Percentiles rank a stretch among this genome's conserved stretches.
Conservation (phyloP, 2,329 filamentous ascomycete genomes). For the Fusarium metavorans region DNA sequence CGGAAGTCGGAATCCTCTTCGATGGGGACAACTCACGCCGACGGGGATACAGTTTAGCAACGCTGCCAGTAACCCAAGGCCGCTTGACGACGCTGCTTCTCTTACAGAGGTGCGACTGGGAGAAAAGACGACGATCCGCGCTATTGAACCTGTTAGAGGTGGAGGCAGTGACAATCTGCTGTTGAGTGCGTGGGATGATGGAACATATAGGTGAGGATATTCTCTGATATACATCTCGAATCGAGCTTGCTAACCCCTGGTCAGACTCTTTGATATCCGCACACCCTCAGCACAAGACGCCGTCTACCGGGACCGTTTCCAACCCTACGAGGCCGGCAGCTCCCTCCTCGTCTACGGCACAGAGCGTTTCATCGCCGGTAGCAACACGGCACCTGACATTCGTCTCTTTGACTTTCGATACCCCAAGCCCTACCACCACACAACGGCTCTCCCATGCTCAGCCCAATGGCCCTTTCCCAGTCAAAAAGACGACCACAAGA, state of each 20-base stretch:
- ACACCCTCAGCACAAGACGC: constrained; percentile 60
- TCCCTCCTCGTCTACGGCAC: constrained; percentile 62
- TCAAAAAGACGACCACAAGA: constrained; percentile 29
- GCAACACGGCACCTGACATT: constrained; percentile 56
- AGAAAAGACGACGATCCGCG: constrained; percentile 56
- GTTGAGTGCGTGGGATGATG: constrained; percentile 66
- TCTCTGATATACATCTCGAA: background rate
- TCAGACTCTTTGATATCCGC: constrained; percentile 62
- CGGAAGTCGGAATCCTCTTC: constrained; percentile 56
- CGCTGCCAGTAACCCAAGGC: constrained; percentile 48
- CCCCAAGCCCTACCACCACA: constrained; percentile 61
- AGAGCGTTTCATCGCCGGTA: constrained; percentile 64
- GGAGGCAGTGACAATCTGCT: constrained; percentile 55
- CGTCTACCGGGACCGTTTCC: constrained; percentile 66
- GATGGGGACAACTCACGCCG: constrained; percentile 60
- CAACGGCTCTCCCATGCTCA: constrained; percentile 60
- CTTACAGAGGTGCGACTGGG: constrained; percentile 43
- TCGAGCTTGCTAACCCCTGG: background rate
- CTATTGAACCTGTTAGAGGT: constrained; percentile 59
- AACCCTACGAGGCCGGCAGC: constrained; percentile 59
- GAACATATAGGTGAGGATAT: constrained; percentile 55
- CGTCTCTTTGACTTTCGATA: constrained; percentile 68
- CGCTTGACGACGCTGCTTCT: constrained; percentile 25
- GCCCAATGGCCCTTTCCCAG: constrained; percentile 49
- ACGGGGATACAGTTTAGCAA: constrained; percentile 56